Conservation (phyloP, 192 early-diverging fungal genomes). For the Gaertneriomyces semiglobifer region DNA sequence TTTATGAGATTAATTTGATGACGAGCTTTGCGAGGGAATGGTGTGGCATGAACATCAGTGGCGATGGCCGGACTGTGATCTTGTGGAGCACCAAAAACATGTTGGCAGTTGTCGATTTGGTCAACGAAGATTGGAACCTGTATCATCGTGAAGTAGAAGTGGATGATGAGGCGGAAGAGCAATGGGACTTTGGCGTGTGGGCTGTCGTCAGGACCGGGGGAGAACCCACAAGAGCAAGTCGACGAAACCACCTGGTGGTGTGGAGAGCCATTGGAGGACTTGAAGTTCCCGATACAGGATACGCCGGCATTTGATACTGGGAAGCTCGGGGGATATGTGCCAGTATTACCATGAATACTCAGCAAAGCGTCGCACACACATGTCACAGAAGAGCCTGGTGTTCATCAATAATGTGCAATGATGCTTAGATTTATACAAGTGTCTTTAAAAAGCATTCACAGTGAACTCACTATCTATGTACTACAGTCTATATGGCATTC, state of each 20-base stretch:
- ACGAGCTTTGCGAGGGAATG: slow-evolving; percentile 5
- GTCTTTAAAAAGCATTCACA: too few species aligned
- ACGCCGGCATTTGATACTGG: too few species aligned
- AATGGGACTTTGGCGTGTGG: slow-evolving; percentile 19
- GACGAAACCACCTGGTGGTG: neutral
- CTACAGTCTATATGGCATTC: too few species aligned
- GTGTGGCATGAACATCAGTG: slow-evolving; percentile 20
- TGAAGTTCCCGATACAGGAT: too few species aligned
- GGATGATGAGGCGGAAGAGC: slow-evolving; percentile 3
- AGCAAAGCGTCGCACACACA: too few species aligned
- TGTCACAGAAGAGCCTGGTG: too few species aligned
- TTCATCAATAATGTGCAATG: too few species aligned
- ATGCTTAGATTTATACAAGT: too few species aligned
- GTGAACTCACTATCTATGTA: too few species aligned
- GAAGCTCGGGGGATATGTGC: too few species aligned
- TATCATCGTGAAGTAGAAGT: neutral
- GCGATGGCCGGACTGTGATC: slow-evolving; percentile 14
- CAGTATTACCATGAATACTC: too few species aligned
- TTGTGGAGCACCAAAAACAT: slow-evolving; percentile 16
- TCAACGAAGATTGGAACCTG: neutral
- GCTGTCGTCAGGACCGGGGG: neutral
- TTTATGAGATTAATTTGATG: slow-evolving; percentile 17
- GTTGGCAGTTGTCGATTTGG: slow-evolving; percentile 18
- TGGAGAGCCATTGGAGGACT: slow-evolving; percentile 22
- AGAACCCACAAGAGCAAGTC: neutral